Percentiles rank a stretch among this genome's conserved stretches.
These are phyloP conservation scores for Buxus sempervirens DNA, from an alignment of 164 flowering plant genomes.

Conservation along the genomic window DNA sequence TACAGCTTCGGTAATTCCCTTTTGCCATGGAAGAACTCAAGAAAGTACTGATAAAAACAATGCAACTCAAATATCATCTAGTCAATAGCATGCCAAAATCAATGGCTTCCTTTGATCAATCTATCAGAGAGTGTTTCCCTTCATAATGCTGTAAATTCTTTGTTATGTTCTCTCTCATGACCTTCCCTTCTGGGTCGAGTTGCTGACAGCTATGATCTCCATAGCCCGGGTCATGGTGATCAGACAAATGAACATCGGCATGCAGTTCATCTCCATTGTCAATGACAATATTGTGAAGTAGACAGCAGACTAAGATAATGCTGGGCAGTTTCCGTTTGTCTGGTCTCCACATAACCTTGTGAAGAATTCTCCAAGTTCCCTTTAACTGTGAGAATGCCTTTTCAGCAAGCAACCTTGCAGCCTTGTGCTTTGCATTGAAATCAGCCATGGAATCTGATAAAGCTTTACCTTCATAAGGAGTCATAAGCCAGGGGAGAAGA, in stretches of 20 bases:
- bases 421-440: slow-evolving; percentile 49
- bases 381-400: slow-evolving; percentile 70
- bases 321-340: slow-evolving; percentile 86
- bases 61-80: too few species aligned
- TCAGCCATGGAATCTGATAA: slow-evolving; percentile 24
- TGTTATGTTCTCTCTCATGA: slow-evolving; percentile 45
- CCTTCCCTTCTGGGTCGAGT: slow-evolving; percentile 41
- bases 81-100: too few species aligned
- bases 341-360: slow-evolving; percentile 98
- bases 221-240: slow-evolving; percentile 79
- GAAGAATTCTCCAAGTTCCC: slow-evolving; percentile 90
- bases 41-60: too few species aligned
- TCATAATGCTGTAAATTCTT: slow-evolving; percentile 23
- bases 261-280: slow-evolving; percentile 62
- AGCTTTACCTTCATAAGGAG: slow-evolving; percentile 46
- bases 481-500: slow-evolving; percentile 88
- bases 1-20: too few species aligned
- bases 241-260: slow-evolving; percentile 52
- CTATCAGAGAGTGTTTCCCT: background rate
- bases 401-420: slow-evolving; percentile 54
- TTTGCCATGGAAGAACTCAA: too few species aligned
- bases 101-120: too few species aligned
- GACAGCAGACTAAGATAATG: slow-evolving; percentile 84
- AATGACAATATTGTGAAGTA: slow-evolving; percentile 82
- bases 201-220: slow-evolving; percentile 49